phyloP scores from a whole-genome alignment of 1,284 basidiomycete species.

The Entoloma clypeatum region DNA sequence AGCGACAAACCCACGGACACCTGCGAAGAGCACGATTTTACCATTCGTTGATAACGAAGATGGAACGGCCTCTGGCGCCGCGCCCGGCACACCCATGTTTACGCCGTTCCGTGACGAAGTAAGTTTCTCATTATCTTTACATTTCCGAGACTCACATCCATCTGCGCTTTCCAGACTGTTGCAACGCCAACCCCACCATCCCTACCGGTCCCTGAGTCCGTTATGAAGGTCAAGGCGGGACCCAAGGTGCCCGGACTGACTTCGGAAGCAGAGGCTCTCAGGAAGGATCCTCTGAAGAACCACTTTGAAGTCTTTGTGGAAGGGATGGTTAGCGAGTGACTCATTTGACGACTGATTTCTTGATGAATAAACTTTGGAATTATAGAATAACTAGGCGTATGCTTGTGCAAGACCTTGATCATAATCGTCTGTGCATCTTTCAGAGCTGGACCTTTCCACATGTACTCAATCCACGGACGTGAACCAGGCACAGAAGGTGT shows the following conservation, averaged over 20 bases:
- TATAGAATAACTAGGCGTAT: no score
- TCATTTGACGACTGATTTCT: conserved; percentile 7
- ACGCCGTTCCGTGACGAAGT: conserved; percentile 69
- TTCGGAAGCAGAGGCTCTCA: conserved; percentile 68
- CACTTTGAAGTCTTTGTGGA: conserved; percentile 34
- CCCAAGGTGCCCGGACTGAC: conserved; percentile 37
- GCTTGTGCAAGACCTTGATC: no score
- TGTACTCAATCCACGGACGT: no score
- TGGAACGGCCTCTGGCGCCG: conserved; percentile 20
- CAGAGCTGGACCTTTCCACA: no score
- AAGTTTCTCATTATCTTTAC: conserved; percentile 21
- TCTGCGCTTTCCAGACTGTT: not conserved
- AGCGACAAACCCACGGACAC: conserved; percentile 28
- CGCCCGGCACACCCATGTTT: conserved; percentile 53
- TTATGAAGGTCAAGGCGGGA: conserved; percentile 57
- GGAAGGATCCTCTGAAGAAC: conserved; percentile 77
- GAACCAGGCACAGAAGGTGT: no score
- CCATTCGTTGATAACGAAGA: conserved; percentile 38
- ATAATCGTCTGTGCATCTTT: no score
- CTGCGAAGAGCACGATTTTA: conserved; percentile 29
- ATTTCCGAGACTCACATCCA: not conserved
- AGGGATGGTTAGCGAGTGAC: conserved; percentile 15
- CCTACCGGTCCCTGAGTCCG: conserved; percentile 39
- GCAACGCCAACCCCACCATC: conserved; percentile 22
- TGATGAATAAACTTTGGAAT: no score